These are phyloP conservation scores for Curvularia eragrostidis DNA, from an alignment of 2,329 filamentous ascomycete species.

Conservation along the genomic window DNA sequence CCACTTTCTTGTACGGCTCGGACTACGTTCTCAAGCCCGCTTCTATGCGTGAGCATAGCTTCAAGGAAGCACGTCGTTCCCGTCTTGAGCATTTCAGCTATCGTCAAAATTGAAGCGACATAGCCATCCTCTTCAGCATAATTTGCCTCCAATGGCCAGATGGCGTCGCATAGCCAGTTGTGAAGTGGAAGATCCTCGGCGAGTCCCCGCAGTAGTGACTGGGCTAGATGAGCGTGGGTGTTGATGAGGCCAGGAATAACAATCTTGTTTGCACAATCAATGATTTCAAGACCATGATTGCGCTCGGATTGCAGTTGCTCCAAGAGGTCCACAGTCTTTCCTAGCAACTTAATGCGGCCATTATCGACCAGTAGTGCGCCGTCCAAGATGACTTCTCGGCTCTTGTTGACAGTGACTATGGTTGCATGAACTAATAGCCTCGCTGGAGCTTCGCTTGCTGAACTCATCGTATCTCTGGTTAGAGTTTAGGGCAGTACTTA, in stretches of 20 bases:
- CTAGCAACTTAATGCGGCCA: conserved; percentile 54
- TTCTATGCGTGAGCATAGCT: conserved; percentile 47
- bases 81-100: conserved; percentile 49
- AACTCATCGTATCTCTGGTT: background rate
- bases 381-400: conserved; percentile 55
- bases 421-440: conserved; percentile 58
- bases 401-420: conserved; percentile 59
- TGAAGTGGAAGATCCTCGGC: conserved; percentile 34
- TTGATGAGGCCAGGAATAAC: conserved; percentile 49
- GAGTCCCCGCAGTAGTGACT: conserved; percentile 46
- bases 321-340: conserved; percentile 48
- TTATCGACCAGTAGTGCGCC: conserved; percentile 55
- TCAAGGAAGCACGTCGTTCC: conserved; percentile 51
- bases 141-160: conserved; percentile 49
- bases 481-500: background rate
- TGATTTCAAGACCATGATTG: conserved; percentile 11
- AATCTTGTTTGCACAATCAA: conserved; percentile 42
- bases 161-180: conserved; percentile 43
- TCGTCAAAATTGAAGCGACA: conserved; percentile 42
- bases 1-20: conserved; percentile 44
- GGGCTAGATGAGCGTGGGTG: conserved; percentile 47
- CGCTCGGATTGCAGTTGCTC: background rate
- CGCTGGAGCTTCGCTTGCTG: background rate
- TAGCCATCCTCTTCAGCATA: conserved; percentile 46
- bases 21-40: conserved; percentile 35